Base-by-base conservation (phyloP, 441 rosid species). In the Heliophila coronopifolia region DNA sequence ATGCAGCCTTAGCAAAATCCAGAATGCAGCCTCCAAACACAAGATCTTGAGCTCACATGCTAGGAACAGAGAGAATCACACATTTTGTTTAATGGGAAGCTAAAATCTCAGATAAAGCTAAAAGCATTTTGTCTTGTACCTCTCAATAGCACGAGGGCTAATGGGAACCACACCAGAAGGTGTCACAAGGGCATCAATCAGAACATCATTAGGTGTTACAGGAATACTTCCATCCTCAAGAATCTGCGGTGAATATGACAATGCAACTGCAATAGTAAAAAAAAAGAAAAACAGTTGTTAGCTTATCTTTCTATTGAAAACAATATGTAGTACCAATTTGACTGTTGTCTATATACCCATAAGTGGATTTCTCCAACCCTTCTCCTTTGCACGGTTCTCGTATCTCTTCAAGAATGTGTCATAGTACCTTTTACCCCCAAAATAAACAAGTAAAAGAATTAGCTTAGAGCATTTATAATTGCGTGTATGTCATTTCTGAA, bases 201-300 rank as follows among this genome's bases (percentile, higher is more conserved):
- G 59, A 23, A 79, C 66, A 65, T 86, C 91, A 27, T 67, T 63
- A 6, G 70, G 53, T 44, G 95, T 81, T 36, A 78, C 42, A 11
- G 95, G 80, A 67, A 89, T 68, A 40, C 57, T 44, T 64, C 66
- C 85, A 5, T 78, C 83, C 62, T 89, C 83, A 63, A 83, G 36
- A 59, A 81, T 79, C 74, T 89, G 97, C 42, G 66, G 27, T 6
- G 89, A 86, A 45, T 86, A 89, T 46, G 97, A 83, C 51, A 86
- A 76, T 14, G 91, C 94, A 68, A 81, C 97, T 83, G 76, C 75
- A 69, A 60, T 61, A 50, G 4, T 25, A 39, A 7, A 39, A 13
- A 7, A 54, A 22, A 19, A 9, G n/a, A n/a, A 27, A 11, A 25
- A 35, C 55, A 27, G 18, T 24, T 40, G 32, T 28, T 11, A 14